Percentiles rank a stretch among this genome's conserved stretches.
These are phyloP conservation scores for Terfezia claveryi DNA, from an alignment of 495 filamentous ascomycete species.

Conservation along the genomic window DNA sequence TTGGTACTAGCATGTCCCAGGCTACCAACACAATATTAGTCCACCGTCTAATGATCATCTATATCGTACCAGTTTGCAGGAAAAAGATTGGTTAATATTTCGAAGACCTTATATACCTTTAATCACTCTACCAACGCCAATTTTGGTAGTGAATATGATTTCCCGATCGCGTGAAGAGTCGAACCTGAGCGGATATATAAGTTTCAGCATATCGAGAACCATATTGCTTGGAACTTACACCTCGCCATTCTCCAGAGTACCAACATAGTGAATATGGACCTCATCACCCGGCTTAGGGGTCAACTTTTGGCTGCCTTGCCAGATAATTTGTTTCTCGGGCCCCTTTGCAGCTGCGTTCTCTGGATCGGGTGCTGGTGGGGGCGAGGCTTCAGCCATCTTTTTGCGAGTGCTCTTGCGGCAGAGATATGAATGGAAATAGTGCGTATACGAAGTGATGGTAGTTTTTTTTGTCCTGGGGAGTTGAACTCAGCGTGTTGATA, in stretches of 20 bases:
- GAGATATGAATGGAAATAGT: no score
- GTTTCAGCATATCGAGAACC: no score
- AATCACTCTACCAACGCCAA: conserved; percentile 43
- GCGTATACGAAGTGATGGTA: no score
- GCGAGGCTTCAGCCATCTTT: no score
- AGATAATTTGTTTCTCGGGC: conserved; percentile 20
- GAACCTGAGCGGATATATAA: conserved; percentile 27
- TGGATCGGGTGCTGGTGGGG: no score
- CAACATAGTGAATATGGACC: conserved; percentile 42
- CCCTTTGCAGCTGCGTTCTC: no score
- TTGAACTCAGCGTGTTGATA: no score
- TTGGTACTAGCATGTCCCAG: neutral
- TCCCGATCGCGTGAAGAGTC: conserved; percentile 37
- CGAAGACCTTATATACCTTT: conserved; percentile 23
- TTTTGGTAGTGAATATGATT: conserved; percentile 29
- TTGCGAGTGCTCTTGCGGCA: no score
- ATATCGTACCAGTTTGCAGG: no score
- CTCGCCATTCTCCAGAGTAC: conserved; percentile 29
- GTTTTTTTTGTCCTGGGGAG: no score
- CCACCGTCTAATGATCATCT: neutral
- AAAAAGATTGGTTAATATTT: no score
- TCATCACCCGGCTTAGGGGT: conserved; percentile 31
- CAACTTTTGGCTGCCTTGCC: conserved; percentile 28
- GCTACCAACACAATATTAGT: neutral
- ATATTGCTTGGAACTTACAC: conserved; percentile 1